A percentile compares a stretch with the other conserved stretches of the same genome.
Evolutionary conservation across 2,329 filamentous ascomycete species (phyloP).

Genomic region (Triangularia setosa): DNA sequence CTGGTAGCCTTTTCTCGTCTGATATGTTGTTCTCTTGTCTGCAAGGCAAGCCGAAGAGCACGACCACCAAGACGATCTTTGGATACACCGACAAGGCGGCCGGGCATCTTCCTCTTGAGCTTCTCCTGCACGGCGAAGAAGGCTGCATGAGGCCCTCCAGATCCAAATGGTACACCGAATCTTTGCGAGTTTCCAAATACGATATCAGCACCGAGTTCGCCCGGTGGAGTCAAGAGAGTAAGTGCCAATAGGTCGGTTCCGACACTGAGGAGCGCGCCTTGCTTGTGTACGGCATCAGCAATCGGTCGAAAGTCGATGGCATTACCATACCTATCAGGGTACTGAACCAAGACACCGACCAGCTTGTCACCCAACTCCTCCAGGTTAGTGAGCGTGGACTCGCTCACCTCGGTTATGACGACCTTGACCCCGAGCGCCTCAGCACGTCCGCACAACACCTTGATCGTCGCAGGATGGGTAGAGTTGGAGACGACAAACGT

Average conservation of each 20-base stretch:
- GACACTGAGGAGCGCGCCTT: constrained; percentile 76
- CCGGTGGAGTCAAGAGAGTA: constrained; percentile 82
- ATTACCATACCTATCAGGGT: constrained; percentile 83
- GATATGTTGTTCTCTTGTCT: constrained; percentile 95
- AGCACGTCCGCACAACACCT: constrained; percentile 78
- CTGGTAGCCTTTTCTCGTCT: constrained; percentile 94
- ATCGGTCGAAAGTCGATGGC: constrained; percentile 71
- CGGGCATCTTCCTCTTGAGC: constrained; percentile 91
- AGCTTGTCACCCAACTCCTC: constrained; percentile 75
- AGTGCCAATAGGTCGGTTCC: constrained; percentile 86
- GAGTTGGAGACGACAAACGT: constrained; percentile 79
- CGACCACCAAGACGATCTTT: constrained; percentile 82
- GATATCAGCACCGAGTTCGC: constrained; percentile 92
- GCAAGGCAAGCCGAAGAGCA: constrained; percentile 78
- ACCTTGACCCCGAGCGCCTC: constrained; percentile 88
- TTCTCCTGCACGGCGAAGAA: constrained; percentile 92
- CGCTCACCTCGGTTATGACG: constrained; percentile 62
- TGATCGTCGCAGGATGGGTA: constrained; percentile 80
- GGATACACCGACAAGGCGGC: constrained; percentile 83
- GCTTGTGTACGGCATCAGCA: constrained; percentile 71
- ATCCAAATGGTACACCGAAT: constrained; percentile 87
- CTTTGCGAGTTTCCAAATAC: constrained; percentile 91
- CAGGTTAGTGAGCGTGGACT: constrained; percentile 59
- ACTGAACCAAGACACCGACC: constrained; percentile 89
- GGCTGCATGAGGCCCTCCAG: constrained; percentile 90